Evolutionary conservation across 495 filamentous ascomycete species (phyloP).

Genomic region (Aspergillus asperescens): DNA sequence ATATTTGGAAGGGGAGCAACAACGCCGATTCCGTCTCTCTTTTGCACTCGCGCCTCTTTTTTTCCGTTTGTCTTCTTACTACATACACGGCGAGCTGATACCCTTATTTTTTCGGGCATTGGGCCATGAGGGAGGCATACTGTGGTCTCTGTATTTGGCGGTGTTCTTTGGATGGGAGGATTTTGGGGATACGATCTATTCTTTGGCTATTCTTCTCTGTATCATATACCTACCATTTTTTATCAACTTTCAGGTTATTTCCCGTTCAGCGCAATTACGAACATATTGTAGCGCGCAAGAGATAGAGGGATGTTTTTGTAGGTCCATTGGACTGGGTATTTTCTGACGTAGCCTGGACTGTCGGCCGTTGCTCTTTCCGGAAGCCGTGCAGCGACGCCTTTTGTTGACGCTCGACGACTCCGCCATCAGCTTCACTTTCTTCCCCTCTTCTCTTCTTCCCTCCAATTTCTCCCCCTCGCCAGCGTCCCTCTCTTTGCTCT

Average conservation of each 20-base stretch:
- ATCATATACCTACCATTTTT: constrained; percentile 21
- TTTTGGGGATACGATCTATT: constrained; percentile 3
- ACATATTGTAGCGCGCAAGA: constrained; percentile 7
- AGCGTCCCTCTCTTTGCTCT: constrained; percentile 15
- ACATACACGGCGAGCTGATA: constrained; percentile 25
- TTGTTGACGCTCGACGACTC: not conserved
- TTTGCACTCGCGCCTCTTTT: constrained; percentile 7
- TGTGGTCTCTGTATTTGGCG: constrained; percentile 19
- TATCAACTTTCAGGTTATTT: constrained; percentile 10
- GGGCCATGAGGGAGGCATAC: constrained; percentile 17
- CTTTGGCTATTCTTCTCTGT: constrained; percentile 19
- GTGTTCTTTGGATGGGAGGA: constrained; percentile 18
- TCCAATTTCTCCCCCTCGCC: constrained; percentile 14
- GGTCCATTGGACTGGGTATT: no score
- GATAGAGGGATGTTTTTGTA: constrained; percentile 4
- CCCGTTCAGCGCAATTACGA: constrained; percentile 9
- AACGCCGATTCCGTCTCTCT: constrained; percentile 1
- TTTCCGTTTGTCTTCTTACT: constrained; percentile 10
- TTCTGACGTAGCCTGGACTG: no score
- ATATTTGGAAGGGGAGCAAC: not conserved
- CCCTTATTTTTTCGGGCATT: constrained; percentile 21
- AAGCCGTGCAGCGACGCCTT: constrained; percentile 21
- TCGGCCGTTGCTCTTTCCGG: constrained; percentile 29
- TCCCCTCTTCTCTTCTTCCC: constrained; percentile 15
- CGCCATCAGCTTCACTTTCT: constrained; percentile 12